These are phyloP conservation scores for Globisporangium yorkense DNA, from an alignment of 352 stramenopile species.

Conservation along the genomic window DNA sequence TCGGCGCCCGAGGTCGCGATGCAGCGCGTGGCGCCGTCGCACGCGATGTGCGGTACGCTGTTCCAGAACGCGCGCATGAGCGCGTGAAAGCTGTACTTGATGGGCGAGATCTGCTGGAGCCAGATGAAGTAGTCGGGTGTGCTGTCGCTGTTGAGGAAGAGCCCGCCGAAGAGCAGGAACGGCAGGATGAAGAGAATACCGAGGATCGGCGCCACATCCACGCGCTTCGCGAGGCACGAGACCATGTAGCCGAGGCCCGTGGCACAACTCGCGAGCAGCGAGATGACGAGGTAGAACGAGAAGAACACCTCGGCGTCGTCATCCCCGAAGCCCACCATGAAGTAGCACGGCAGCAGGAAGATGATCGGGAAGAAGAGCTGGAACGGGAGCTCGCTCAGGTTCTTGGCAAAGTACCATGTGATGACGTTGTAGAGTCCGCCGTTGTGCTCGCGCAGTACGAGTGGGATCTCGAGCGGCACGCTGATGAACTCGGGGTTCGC, in stretches of 20 bases:
- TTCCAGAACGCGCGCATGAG: conserved; percentile 33
- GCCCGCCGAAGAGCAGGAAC: conserved; percentile 27
- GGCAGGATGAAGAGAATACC: conserved; percentile 27
- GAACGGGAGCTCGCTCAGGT: conserved; percentile 27
- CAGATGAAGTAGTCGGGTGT: conserved; percentile 28
- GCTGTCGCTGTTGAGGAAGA: conserved; percentile 29
- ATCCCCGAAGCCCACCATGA: conserved; percentile 30
- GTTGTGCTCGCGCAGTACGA: conserved; percentile 31
- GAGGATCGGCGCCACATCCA: conserved; percentile 25
- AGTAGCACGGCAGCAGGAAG: conserved; percentile 30
- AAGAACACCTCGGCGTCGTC: conserved; percentile 28
- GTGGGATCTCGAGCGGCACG: conserved; percentile 30
- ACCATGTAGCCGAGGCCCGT: conserved; percentile 27
- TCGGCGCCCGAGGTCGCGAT: conserved; percentile 17
- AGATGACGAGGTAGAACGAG: conserved; percentile 23
- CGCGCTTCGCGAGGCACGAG: conserved; percentile 21
- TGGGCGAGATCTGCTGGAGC: conserved; percentile 30
- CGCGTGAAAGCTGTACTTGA: conserved; percentile 29
- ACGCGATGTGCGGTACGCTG: conserved; percentile 19
- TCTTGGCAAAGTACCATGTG: conserved; percentile 37
- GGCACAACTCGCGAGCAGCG: conserved; percentile 16
- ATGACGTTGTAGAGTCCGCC: conserved; percentile 25
- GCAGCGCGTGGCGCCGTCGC: conserved; percentile 12
- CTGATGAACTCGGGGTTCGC: conserved; percentile 27
- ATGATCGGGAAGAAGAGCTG: conserved; percentile 28